Base-by-base conservation (phyloP, 257 asterid species). In the Galeopsis tetrahit region DNA sequence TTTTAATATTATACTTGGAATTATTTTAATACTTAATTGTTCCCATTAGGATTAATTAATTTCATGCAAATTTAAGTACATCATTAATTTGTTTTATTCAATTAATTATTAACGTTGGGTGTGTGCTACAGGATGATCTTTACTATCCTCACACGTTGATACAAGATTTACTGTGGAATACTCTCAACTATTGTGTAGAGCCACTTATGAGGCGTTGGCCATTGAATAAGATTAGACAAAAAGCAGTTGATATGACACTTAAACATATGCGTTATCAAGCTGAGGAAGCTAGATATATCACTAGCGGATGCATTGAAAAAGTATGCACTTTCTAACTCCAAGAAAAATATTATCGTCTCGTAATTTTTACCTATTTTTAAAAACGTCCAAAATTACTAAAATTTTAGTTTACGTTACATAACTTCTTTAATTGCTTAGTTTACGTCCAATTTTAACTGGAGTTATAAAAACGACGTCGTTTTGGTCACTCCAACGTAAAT, bases 161-260 rank as follows among this genome's bases (percentile, higher is more conserved):
- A 68, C 93, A 89, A 85, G 93, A 87, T 81, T 66, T 89, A 14
- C 79, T 89, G 0, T 87, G 91, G 94, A 86, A 87, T 34, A 79
- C 89, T 2, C 84, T 87, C 36, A 73, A 85, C 40, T 85, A 87
- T 53, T 73, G 79, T 55, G 72, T 76, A 2, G 96, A 89, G 85
- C 94, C 94, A 0, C 42, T 89, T 6, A 81, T 87, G 84, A 85
- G 81, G 66, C 79, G 87, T 7, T 89, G 94, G 96, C 94, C 92
- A 0, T 34, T 86, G 72, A 87, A 84, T 79, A 87, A 84, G 80
- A 70, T 87, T n/a, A 63, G 94, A 13, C 76, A 85, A 51, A 83
- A 61, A 28, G 92, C 96, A 34, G 61, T 85, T 7, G 77, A 79
- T 3, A 87, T 82, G 66, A 52, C 94, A 6, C 81, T 87, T 63